Percentiles rank a stretch among this genome's conserved stretches.
phyloP scores from a whole-genome alignment of 345 rosid genomes.

The Gossypium stocksii region DNA sequence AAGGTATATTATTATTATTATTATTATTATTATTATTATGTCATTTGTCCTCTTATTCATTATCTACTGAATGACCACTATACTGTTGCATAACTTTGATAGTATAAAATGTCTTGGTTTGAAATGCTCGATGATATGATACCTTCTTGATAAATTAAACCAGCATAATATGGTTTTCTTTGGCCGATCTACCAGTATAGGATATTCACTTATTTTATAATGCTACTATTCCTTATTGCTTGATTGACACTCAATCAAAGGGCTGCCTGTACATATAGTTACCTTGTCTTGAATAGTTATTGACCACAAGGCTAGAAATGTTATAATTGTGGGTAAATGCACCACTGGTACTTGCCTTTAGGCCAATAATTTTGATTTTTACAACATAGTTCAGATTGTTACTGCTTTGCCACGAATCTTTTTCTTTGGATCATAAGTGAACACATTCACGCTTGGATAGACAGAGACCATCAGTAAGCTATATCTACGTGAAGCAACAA shows the following conservation, averaged over 20 bases:
- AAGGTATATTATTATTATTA: constrained; percentile 46
- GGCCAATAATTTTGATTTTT: background rate
- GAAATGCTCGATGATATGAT: background rate
- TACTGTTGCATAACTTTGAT: too few relatives aligned
- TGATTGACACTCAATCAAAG: background rate
- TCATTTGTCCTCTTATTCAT: constrained; percentile 5
- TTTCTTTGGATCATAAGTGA: background rate
- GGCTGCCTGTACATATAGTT: background rate
- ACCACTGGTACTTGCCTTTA: background rate
- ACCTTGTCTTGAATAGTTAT: background rate
- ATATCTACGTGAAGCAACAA: background rate
- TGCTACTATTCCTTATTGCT: background rate
- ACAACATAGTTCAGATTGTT: background rate
- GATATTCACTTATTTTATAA: background rate
- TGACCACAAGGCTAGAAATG: background rate
- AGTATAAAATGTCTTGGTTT: background rate
- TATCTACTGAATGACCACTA: background rate
- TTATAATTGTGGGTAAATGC: background rate
- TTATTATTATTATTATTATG: background rate
- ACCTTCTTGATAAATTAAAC: background rate
- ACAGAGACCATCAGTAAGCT: background rate
- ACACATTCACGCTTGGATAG: background rate
- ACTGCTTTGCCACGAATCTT: background rate
- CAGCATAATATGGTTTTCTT: background rate
- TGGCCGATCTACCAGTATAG: too few relatives aligned